A percentile compares a stretch with the other conserved stretches of the same genome.
phyloP scores from a whole-genome alignment of 176 grass and related monocot genomes.

The Aegilops umbellulata region DNA sequence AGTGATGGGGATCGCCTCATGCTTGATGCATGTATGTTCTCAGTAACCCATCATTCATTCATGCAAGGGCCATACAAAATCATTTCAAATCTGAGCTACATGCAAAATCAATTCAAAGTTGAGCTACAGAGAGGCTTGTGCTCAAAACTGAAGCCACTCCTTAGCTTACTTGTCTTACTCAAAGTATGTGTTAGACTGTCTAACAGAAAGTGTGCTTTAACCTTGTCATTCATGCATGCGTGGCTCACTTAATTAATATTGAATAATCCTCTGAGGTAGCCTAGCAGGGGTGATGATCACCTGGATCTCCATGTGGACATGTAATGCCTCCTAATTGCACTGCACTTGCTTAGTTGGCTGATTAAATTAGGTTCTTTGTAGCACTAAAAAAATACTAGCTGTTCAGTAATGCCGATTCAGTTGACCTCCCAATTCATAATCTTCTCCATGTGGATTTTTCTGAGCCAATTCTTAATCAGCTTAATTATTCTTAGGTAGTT shows the following conservation, averaged over 20 bases:
- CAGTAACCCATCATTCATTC: neutral
- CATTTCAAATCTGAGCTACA: neutral
- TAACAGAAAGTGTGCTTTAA: too few species aligned
- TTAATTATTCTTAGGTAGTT: neutral
- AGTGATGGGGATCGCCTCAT: too few species aligned
- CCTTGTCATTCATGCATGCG: too few species aligned
- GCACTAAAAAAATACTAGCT: neutral
- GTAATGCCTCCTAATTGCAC: neutral
- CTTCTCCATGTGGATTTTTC: too few species aligned
- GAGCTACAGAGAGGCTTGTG: neutral
- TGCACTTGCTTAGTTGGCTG: neutral
- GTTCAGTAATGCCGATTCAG: neutral
- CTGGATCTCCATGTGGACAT: neutral
- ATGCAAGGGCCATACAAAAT: neutral
- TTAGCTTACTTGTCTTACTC: too few species aligned
- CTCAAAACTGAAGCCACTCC: neutral
- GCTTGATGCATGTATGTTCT: too few species aligned
- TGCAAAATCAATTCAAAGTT: neutral
- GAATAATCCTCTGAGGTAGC: too few species aligned
- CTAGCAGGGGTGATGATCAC: neutral
- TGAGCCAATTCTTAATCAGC: neutral
- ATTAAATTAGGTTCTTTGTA: neutral
- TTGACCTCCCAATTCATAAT: neutral
- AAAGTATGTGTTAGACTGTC: too few species aligned
- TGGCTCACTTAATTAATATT: too few species aligned